Percentiles rank a stretch among this genome's conserved stretches.
Conservation (phyloP, 768 basidiomycete genomes). For the Termitomyces sp. region DNA sequence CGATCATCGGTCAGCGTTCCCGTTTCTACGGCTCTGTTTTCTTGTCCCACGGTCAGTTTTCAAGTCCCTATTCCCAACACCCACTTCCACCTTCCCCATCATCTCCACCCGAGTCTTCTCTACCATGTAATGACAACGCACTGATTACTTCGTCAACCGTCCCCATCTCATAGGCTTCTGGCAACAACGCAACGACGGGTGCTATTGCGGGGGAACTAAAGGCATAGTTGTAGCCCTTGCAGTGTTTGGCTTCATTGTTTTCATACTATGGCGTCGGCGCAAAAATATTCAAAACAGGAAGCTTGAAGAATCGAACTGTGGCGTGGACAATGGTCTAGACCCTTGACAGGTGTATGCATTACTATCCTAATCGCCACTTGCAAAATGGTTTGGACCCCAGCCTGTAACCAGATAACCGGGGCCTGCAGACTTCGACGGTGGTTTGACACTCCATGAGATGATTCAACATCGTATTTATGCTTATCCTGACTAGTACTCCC, state of each 20-base stretch:
- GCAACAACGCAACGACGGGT: too few species aligned
- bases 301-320: background rate
- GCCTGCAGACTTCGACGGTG: conserved; percentile 3
- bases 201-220: conserved; percentile 1
- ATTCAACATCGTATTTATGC: background rate
- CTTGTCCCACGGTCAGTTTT: too few species aligned
- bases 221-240: background rate
- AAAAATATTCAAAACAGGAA: background rate
- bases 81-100: too few species aligned
- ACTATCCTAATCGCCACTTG: background rate
- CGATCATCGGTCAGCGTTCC: too few species aligned
- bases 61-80: too few species aligned
- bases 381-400: conserved; percentile 7
- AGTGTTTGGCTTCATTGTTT: background rate
- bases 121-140: too few species aligned
- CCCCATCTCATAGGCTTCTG: too few species aligned
- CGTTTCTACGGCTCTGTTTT: too few species aligned
- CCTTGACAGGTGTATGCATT: background rate
- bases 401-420: conserved; percentile 5
- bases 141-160: too few species aligned
- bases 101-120: too few species aligned
- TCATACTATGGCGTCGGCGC: conserved; percentile 1
- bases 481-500: background rate
- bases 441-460: background rate
- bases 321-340: background rate